Evolutionary conservation across 306 rosid species (phyloP), one percentile per base, ranked within the genome.

Genomic region (Crataegus laevigata): DNA sequence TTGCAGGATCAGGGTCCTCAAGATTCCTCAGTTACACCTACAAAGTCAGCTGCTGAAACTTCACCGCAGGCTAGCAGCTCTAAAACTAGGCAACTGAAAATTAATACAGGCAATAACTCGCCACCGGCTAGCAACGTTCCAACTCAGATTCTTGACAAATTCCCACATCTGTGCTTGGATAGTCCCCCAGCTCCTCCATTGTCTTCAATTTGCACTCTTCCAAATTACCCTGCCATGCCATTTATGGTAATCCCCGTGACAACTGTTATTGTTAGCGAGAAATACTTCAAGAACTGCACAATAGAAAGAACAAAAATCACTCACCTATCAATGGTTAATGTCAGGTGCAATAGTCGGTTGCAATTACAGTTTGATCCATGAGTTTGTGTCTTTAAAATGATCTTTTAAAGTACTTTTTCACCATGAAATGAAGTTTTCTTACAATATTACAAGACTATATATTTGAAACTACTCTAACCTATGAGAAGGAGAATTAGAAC

Each of bases 101-200:
- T 18, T 11, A 71, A 65, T 32, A 30, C 32, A 24, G 17, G 19
- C 1, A 81, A 66, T 1, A 77, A 42, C 19, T 66, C 73, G 43
- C 34, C 59, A 60, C n/a, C 6, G 60, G 25, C 50, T 11, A 62
- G 21, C 64, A 47, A 47, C 21, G 24, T 15, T 15, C 75, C 68
- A 17, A 6, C 38, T 28, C 83, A 80, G 68, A 40, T 83, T 57
- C 30, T 77, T 38, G 80, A 77, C 36, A 81, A 79, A 55, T 86
- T 83, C 67, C 85, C 87, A 14, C 77, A 77, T 65, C 82, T 80
- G 3, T 67, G 85, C 38, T 80, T 86, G 81, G 88, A 84, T 70
- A 61, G 74, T 65, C 75, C 71, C 11, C 76, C 32, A n/a, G 42
- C 67, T 29, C 32, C 58, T 80, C 80, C 59, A 3, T 13, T 42